phyloP scores from a whole-genome alignment of 78 protist species.

The Dictyostelium firmibasis region DNA sequence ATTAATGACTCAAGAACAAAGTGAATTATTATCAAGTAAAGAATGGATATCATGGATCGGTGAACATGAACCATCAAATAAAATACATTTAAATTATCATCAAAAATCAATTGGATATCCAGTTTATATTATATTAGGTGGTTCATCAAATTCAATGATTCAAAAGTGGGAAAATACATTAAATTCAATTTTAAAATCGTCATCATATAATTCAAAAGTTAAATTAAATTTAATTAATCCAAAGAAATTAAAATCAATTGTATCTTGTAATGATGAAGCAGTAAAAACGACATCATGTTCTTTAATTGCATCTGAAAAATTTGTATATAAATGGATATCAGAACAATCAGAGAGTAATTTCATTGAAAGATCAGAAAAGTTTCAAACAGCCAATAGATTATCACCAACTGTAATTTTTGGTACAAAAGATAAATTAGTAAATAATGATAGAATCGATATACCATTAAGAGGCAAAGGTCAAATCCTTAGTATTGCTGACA shows the following conservation, averaged over 20 bases:
- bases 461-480: conserved; percentile 53
- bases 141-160: background rate
- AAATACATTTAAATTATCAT: background rate
- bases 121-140: background rate
- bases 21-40: background rate
- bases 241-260: background rate
- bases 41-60: conserved; percentile 50
- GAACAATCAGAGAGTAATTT: conserved; percentile 8
- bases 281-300: background rate
- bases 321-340: conserved; percentile 34
- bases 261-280: background rate
- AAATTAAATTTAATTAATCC: background rate
- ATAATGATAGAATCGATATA: background rate
- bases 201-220: background rate
- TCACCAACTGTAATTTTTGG: conserved; percentile 44
- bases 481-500: conserved; percentile 55
- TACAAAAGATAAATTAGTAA: background rate
- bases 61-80: background rate
- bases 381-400: conserved; percentile 8
- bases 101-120: background rate
- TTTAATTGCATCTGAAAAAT: background rate
- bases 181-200: background rate
- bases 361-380: background rate
- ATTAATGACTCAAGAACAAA: conserved; percentile 16
- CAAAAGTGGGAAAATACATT: background rate